Percentiles rank a stretch among this genome's conserved stretches.
phyloP scores from a whole-genome alignment of 768 basidiomycete species.

The Trametes meyenii region DNA sequence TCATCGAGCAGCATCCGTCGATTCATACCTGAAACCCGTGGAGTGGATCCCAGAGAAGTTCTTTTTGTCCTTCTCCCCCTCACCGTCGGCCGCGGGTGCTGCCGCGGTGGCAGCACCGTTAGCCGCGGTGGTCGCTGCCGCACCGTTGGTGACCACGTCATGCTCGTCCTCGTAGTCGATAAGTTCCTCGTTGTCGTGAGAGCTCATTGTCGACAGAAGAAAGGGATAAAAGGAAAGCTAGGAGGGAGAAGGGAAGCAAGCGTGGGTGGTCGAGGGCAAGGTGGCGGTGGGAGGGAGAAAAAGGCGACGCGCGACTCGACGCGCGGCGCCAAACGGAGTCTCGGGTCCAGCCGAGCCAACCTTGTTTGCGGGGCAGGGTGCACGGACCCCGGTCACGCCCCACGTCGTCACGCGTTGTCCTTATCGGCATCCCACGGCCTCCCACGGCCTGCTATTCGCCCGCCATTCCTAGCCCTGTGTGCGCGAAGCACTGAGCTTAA shows the following conservation, averaged over 20 bases:
- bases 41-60: slow-evolving; percentile 99
- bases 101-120: slow-evolving; percentile 52
- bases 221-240: slow-evolving; percentile 33
- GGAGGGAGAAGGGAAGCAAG: slow-evolving; percentile 32
- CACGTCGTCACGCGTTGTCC: slow-evolving; percentile 2
- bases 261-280: slow-evolving; percentile 21
- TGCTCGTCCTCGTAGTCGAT: slow-evolving; percentile 95
- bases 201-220: slow-evolving; percentile 57
- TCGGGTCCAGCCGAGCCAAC: slow-evolving; percentile 11
- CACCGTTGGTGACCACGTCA: slow-evolving; percentile 68
- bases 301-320: slow-evolving; percentile 28
- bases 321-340: slow-evolving; percentile 22
- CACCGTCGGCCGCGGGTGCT: slow-evolving; percentile 54
- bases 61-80: slow-evolving; percentile 84
- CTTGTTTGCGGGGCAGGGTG: slow-evolving; percentile 9
- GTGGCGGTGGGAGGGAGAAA: slow-evolving; percentile 32
- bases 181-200: slow-evolving; percentile 87
- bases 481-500: not conserved
- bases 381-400: slow-evolving; percentile 25
- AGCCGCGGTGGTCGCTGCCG: slow-evolving; percentile 45
- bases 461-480: not conserved
- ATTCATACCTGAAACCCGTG: slow-evolving; percentile 92
- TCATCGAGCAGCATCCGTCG: not conserved
- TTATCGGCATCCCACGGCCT: no score
- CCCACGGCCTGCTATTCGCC: not conserved